Conservation (phyloP, 495 filamentous ascomycete species). For the Neurospora sp. region DNA sequence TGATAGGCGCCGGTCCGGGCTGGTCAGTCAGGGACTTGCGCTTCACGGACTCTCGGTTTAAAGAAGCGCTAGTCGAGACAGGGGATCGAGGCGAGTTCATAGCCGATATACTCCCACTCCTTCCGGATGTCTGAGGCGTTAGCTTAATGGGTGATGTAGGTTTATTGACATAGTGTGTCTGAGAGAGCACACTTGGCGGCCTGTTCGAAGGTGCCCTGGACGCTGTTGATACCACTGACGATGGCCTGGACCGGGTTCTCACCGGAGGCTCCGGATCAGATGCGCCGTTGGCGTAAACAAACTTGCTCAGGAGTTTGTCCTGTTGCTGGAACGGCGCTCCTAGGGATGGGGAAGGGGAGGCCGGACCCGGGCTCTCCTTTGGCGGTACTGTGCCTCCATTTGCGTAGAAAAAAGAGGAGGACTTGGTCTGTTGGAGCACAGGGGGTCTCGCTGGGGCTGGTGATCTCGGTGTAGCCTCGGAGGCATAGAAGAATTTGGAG, state of each 20-base stretch:
- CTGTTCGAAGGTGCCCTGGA: conserved; percentile 27
- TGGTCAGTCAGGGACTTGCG: background rate
- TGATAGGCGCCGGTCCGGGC: background rate
- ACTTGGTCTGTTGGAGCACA: conserved; percentile 19
- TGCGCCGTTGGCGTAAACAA: conserved; percentile 65
- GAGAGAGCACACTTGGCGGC: conserved; percentile 14
- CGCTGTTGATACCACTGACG: conserved; percentile 31
- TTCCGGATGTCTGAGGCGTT: conserved; percentile 16
- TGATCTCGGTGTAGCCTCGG: conserved; percentile 45
- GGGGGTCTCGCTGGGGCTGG: conserved; percentile 6
- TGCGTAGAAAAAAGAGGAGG: conserved; percentile 49
- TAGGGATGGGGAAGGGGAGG: conserved; percentile 25
- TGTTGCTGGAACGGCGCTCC: conserved; percentile 19
- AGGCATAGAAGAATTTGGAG: conserved; percentile 70
- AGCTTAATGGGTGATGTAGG: conserved; percentile 36
- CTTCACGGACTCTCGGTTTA: conserved; percentile 1
- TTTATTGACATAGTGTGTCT: conserved; percentile 20
- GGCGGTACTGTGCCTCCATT: conserved; percentile 32
- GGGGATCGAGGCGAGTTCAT: conserved; percentile 15
- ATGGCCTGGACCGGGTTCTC: conserved; percentile 17
- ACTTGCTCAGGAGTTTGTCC: conserved; percentile 43
- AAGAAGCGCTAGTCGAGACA: background rate
- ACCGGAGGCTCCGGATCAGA: conserved; percentile 27
- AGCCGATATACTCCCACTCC: conserved; percentile 7
- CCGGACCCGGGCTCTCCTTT: conserved; percentile 13